These are phyloP conservation scores for Clathrus columnatus DNA, from an alignment of 768 basidiomycete genomes.

Conservation along the genomic window DNA sequence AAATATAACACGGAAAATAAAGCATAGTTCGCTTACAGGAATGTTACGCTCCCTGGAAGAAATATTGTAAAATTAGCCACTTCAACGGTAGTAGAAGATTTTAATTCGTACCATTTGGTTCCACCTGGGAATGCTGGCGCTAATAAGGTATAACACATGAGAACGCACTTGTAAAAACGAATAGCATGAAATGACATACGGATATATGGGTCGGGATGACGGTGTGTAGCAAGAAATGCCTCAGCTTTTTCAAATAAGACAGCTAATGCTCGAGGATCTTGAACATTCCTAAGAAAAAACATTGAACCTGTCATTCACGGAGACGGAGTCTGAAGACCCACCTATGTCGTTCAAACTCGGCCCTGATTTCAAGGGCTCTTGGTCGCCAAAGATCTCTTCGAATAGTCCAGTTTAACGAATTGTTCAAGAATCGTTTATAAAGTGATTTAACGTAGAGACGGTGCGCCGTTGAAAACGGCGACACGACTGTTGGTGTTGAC, in stretches of 20 bases:
- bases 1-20: background rate
- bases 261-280: slow-evolving; percentile 76
- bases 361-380: slow-evolving; percentile 78
- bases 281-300: slow-evolving; percentile 50
- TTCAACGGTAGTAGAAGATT: background rate
- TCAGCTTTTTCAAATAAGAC: slow-evolving; percentile 75
- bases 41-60: slow-evolving; percentile 66
- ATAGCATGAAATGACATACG: slow-evolving; percentile 43
- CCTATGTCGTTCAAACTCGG: slow-evolving; percentile 92
- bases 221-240: slow-evolving; percentile 50
- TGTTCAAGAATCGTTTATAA: slow-evolving; percentile 79
- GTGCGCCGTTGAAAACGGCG: slow-evolving; percentile 66
- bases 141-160: slow-evolving; percentile 24
- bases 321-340: slow-evolving; percentile 30
- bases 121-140: slow-evolving; percentile 81
- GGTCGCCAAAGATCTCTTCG: slow-evolving; percentile 79
- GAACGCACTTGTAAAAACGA: background rate
- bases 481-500: slow-evolving; percentile 28
- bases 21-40: slow-evolving; percentile 45
- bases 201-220: slow-evolving; percentile 91
- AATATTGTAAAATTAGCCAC: slow-evolving; percentile 8
- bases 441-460: slow-evolving; percentile 84
- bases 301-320: slow-evolving; percentile 11
- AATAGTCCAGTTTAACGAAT: slow-evolving; percentile 85
- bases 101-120: slow-evolving; percentile 78